phyloP scores from a whole-genome alignment of 1,284 basidiomycete species.

The Fistulinella cinereoalba region DNA sequence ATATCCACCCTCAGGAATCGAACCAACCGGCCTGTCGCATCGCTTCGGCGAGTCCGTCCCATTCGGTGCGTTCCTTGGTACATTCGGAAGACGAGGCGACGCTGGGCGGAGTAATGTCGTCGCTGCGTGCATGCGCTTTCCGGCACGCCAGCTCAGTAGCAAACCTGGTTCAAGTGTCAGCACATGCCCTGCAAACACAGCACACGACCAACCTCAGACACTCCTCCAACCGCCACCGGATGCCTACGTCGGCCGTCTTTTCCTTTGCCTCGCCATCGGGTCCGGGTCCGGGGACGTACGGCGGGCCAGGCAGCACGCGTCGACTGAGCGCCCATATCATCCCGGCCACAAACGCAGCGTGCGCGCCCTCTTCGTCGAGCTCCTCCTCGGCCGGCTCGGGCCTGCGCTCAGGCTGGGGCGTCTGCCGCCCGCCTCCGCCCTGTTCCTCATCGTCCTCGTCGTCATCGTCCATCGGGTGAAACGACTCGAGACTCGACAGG shows the following conservation, averaged over 20 bases:
- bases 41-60: conserved; percentile 68
- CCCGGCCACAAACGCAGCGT: conserved; percentile 76
- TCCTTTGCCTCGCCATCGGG: conserved; percentile 28
- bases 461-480: conserved; percentile 33
- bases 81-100: conserved; percentile 10
- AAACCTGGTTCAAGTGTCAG: conserved; percentile 45
- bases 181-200: background rate
- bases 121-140: conserved; percentile 41
- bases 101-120: conserved; percentile 4
- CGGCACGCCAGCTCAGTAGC: conserved; percentile 74
- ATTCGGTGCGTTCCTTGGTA: conserved; percentile 37
- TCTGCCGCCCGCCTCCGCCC: conserved; percentile 22
- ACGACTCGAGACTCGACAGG: conserved; percentile 26
- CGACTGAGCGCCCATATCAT: conserved; percentile 76
- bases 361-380: conserved; percentile 69
- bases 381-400: conserved; percentile 33
- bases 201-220: conserved; percentile 55
- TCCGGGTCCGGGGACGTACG: conserved; percentile 58
- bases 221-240: conserved; percentile 70
- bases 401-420: conserved; percentile 16
- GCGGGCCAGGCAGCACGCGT: conserved; percentile 62
- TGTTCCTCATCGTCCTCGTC: conserved; percentile 21
- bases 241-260: conserved; percentile 46
- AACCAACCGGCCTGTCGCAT: conserved; percentile 73
- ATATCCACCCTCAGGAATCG: conserved; percentile 31